Base-by-base conservation (phyloP, 768 basidiomycete genomes). In the Auriscalpium microsporum region DNA sequence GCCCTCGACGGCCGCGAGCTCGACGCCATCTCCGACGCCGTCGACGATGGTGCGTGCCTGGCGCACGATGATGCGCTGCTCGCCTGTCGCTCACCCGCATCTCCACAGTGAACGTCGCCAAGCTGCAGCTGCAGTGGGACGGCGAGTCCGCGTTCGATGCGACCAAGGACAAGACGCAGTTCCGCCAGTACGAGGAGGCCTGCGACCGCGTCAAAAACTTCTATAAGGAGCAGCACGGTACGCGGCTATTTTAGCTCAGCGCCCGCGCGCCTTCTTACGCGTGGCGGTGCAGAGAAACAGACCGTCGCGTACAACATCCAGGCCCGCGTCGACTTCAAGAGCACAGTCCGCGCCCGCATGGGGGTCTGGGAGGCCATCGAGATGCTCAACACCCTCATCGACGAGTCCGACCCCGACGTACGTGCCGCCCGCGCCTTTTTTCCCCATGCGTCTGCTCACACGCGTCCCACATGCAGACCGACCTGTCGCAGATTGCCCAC, bases 331-430 rank as follows among this genome's bases (percentile, higher is more conserved):
- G 77, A 87, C 58, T 90, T 90, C 70, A 83, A 83, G 64, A 83
- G 71, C 56, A 78, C 74, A 37, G 77, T 72, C 51, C 80, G 86
- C 28, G 86, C 81, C 3, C 77, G 82, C n/a, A 91, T 93, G 90
- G 69, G 73, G 52, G 71, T 92, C 42, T 92, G 89, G 89, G 81
- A 89, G 61, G 89, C 89, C 10, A 91, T 92, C 70, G 88, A 91
- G 63, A 82, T 82, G 77, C 81, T 94, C 48, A 84, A 93, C 65
- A 92, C 87, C 1, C 76, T 94, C 45, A 79, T 94, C 54, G 90
- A 94, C 67, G 90, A 94, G 59, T 91, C 89, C 8, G 93, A 95
- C 69, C 93, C 93, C 52, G 93, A 91, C 64, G 89, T 88, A 55
- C 48, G 72, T 62, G 28, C 28, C 28, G 21, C 21, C 28, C 49